phyloP scores from a whole-genome alignment of 2,329 filamentous ascomycete species.

The Talaromyces sp. region DNA sequence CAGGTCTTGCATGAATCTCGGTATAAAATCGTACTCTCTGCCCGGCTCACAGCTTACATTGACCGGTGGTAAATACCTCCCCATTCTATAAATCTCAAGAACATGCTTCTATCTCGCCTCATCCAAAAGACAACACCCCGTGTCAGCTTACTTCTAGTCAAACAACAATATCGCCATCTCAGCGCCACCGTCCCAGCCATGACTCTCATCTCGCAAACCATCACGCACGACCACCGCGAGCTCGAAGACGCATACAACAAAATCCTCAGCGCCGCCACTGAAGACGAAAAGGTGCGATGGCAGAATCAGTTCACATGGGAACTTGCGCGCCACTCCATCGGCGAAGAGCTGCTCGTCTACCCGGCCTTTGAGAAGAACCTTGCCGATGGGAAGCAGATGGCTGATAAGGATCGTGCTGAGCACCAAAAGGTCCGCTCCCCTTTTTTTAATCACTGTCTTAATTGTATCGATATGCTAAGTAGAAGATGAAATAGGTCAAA shows the following conservation, averaged over 20 bases:
- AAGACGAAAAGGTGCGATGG: conserved; percentile 44
- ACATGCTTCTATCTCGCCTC: not conserved
- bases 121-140: not conserved
- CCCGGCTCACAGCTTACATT: not conserved
- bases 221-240: conserved; percentile 43
- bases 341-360: conserved; percentile 54
- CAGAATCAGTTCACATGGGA: conserved; percentile 55
- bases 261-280: conserved; percentile 41
- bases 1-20: not conserved
- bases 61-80: no score
- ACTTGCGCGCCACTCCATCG: conserved; percentile 51
- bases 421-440: conserved; percentile 41
- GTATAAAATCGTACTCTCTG: not conserved
- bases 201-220: conserved; percentile 34
- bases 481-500: conserved; percentile 45
- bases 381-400: conserved; percentile 42
- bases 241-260: conserved; percentile 45
- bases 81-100: not conserved
- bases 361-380: conserved; percentile 53
- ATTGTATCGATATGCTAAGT: not conserved
- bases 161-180: not conserved
- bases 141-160: not conserved
- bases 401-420: conserved; percentile 49
- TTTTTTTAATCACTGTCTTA: not conserved
- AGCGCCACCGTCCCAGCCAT: conserved; percentile 2